These are phyloP conservation scores for Sordaria brevicollis DNA, from an alignment of 495 filamentous ascomycete genomes.

Conservation along the genomic window DNA sequence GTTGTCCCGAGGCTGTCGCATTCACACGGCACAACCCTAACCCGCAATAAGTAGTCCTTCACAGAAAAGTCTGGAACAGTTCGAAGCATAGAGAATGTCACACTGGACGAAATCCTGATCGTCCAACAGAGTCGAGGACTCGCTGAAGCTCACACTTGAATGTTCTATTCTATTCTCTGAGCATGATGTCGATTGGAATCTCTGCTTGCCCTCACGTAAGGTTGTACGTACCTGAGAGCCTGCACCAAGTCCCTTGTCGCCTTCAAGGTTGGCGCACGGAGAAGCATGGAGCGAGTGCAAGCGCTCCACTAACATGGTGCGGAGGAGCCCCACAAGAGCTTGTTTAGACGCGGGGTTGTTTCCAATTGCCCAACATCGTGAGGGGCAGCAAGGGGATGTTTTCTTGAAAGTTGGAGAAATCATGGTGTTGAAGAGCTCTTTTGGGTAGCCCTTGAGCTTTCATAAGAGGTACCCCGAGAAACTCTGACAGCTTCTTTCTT, in stretches of 20 bases:
- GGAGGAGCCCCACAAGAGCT: not conserved
- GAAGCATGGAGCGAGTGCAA: not conserved
- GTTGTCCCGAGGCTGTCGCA: not conserved
- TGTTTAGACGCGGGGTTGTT: not conserved
- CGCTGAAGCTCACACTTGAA: too few relatives aligned
- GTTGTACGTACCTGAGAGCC: not conserved
- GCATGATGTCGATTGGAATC: too few relatives aligned
- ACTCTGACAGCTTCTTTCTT: not conserved
- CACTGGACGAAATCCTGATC: too few relatives aligned
- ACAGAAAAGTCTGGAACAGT: not conserved
- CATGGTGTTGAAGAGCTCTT: not conserved
- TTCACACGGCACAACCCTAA: not conserved
- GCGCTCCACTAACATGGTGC: not conserved
- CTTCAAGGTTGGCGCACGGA: not conserved
- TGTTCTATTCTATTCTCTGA: too few relatives aligned
- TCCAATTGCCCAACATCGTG: not conserved
- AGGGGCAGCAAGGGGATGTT: not conserved
- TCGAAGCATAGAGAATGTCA: not conserved
- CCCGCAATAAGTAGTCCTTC: not conserved
- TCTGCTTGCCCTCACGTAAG: not conserved
- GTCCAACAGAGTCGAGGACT: too few relatives aligned
- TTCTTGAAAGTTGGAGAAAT: not conserved
- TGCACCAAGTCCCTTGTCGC: not conserved
- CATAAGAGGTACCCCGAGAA: too few relatives aligned
- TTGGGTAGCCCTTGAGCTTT: too few relatives aligned